Percentiles rank a stretch among this genome's conserved stretches.
Evolutionary conservation across 805 yeast species (phyloP).

Genomic region (Danielozyma ontarioensis): DNA sequence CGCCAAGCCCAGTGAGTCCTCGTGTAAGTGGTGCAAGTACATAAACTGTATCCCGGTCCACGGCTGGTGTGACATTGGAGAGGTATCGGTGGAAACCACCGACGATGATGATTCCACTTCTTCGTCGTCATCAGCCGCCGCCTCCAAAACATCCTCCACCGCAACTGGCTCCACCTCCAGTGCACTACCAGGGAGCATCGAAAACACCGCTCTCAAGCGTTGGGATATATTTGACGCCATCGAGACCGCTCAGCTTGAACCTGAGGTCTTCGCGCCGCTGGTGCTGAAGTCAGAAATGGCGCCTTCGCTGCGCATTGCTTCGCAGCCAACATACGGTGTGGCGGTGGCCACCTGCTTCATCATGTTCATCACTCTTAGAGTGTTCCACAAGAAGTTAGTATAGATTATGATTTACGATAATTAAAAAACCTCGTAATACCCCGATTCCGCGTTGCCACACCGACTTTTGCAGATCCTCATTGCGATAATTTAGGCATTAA

Average conservation of each 20-base stretch:
- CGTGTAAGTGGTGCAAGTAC: slow-evolving; percentile 71
- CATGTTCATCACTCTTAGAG: neutral
- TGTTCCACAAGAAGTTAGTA: too few relatives aligned
- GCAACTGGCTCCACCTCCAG: slow-evolving; percentile 4
- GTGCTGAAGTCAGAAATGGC: too few relatives aligned
- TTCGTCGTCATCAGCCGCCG: slow-evolving; percentile 2
- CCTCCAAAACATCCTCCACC: slow-evolving; percentile 4
- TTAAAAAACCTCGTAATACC: too few relatives aligned
- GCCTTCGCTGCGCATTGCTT: too few relatives aligned
- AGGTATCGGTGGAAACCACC: slow-evolving; percentile 20
- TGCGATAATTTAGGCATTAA: too few relatives aligned
- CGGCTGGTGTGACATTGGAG: slow-evolving; percentile 61
- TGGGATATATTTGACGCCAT: neutral
- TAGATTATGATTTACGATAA: too few relatives aligned
- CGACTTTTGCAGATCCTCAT: too few relatives aligned
- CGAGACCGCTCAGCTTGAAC: neutral
- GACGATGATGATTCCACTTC: neutral
- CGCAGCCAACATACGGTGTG: neutral
- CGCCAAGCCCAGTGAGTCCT: slow-evolving; percentile 31
- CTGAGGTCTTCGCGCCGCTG: too few relatives aligned
- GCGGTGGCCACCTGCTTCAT: neutral
- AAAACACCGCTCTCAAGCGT: slow-evolving; percentile 1
- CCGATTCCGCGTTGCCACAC: too few relatives aligned
- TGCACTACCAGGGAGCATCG: slow-evolving; percentile 1
- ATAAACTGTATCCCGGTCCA: slow-evolving; percentile 65